phyloP scores from a whole-genome alignment of 768 basidiomycete genomes.

The Termitomyces titanicus region DNA sequence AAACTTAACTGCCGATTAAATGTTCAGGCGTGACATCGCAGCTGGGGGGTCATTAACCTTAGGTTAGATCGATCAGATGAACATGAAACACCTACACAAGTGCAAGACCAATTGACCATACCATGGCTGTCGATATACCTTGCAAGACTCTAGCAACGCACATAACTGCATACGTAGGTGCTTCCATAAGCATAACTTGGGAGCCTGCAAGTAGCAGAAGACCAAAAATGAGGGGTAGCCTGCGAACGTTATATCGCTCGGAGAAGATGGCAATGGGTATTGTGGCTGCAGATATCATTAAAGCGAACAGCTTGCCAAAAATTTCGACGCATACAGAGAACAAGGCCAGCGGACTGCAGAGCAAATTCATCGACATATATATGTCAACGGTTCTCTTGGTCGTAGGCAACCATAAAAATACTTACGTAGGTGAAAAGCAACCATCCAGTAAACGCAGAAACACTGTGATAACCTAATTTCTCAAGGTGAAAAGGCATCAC shows the following conservation, averaged over 20 bases:
- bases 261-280: constrained; percentile 56
- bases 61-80: background rate
- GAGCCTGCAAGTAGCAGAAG: constrained; percentile 47
- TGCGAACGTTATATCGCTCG: constrained; percentile 45
- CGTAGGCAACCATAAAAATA: constrained; percentile 4
- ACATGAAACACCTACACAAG: constrained; percentile 37
- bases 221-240: constrained; percentile 47
- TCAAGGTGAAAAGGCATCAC: constrained; percentile 64
- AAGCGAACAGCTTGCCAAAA: background rate
- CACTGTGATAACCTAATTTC: constrained; percentile 36
- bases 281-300: constrained; percentile 35
- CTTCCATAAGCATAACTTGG: constrained; percentile 62
- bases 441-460: constrained; percentile 57
- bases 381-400: background rate
- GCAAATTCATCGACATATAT: background rate
- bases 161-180: constrained; percentile 54
- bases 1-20: constrained; percentile 43
- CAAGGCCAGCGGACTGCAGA: constrained; percentile 51
- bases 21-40: constrained; percentile 52
- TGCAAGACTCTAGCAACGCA: constrained; percentile 55
- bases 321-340: constrained; percentile 38
- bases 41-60: constrained; percentile 22
- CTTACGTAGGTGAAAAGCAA: constrained; percentile 56
- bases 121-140: constrained; percentile 55
- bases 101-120: constrained; percentile 62